Conservation (phyloP, 768 basidiomycete genomes). For the Candolleomyces efflorescens region DNA sequence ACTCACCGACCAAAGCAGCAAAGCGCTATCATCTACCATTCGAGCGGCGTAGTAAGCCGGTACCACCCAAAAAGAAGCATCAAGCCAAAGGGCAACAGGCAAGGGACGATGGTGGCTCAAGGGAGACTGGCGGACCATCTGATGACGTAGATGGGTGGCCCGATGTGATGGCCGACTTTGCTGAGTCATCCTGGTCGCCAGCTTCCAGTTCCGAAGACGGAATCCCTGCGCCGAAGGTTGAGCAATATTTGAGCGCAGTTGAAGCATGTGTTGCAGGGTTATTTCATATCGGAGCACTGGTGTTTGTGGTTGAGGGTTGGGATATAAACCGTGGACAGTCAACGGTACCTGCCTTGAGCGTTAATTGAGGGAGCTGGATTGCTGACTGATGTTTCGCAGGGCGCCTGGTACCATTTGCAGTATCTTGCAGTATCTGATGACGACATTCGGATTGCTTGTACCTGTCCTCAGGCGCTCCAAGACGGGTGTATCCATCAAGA, state of each 20-base stretch:
- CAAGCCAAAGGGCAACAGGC: not conserved
- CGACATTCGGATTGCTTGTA: not conserved
- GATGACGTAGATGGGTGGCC: too few relatives aligned
- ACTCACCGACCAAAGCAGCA: not conserved
- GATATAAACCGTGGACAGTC: not conserved
- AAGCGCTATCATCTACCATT: not conserved
- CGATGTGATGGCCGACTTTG: too few relatives aligned
- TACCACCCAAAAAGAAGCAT: not conserved
- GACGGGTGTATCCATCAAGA: not conserved
- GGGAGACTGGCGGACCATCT: too few relatives aligned
- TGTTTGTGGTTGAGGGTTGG: constrained; percentile 7
- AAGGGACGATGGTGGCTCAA: too few relatives aligned
- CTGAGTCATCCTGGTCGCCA: not conserved
- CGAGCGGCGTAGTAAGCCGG: not conserved
- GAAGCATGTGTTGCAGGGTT: not conserved
- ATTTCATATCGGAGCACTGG: not conserved
- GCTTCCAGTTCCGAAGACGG: not conserved
- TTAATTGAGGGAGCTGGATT: not conserved
- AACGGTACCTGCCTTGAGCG: not conserved
- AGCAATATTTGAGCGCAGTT: not conserved
- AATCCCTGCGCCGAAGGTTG: not conserved
- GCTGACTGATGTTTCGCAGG: not conserved
- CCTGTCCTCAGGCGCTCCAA: not conserved
- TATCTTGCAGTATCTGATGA: not conserved
- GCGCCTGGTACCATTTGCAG: not conserved